Conservation (phyloP, 257 asterid species). For the Marsdenia floribunda region DNA sequence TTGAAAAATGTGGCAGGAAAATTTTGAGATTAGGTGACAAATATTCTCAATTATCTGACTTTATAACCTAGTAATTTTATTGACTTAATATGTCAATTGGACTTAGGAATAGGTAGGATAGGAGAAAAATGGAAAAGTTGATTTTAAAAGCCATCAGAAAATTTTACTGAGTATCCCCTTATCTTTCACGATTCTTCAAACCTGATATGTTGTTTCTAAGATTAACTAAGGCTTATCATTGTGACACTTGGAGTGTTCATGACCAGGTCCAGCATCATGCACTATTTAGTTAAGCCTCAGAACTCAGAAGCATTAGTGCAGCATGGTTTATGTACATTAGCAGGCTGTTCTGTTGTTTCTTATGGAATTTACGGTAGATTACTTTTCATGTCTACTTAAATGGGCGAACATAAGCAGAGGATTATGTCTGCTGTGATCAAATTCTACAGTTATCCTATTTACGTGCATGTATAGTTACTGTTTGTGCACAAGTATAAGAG, state of each 20-base stretch:
- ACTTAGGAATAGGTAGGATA: not conserved
- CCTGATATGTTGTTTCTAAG: not conserved
- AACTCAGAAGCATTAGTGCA: not conserved
- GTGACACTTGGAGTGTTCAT: not conserved
- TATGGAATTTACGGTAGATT: not conserved
- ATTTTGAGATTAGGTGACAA: not conserved
- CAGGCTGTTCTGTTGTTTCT: not conserved
- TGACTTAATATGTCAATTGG: not conserved
- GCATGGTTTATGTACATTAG: not conserved
- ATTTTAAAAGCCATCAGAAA: not conserved
- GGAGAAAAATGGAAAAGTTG: not conserved
- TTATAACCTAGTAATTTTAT: not conserved
- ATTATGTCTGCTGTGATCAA: not conserved
- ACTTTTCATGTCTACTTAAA: not conserved
- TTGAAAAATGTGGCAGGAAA: not conserved
- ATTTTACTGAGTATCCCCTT: not conserved
- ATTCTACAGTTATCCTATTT: not conserved
- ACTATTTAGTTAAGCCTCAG: not conserved
- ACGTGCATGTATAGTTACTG: not conserved
- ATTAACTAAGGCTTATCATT: not conserved
- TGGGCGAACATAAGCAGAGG: not conserved
- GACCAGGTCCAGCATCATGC: not conserved
- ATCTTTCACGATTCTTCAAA: not conserved
- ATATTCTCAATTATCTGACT: not conserved
- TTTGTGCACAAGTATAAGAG: not conserved